Percentiles rank a stretch among this genome's conserved stretches.
These are phyloP conservation scores for Hymenotorrendiella dingleyae DNA, from an alignment of 2,329 filamentous ascomycete genomes.

Conservation along the genomic window DNA sequence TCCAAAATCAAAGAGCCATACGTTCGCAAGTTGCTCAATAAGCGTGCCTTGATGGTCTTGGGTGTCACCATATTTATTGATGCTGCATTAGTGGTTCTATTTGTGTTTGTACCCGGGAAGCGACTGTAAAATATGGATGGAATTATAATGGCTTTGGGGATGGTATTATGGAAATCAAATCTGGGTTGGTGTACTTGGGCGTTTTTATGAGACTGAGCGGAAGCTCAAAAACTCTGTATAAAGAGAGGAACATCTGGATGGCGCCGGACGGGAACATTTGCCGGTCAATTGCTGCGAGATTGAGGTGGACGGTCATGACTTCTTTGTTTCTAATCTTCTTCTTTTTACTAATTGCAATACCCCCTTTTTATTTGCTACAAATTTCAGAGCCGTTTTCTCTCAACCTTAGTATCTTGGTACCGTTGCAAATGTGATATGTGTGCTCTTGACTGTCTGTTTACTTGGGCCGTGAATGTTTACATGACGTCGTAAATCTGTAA, in stretches of 20 bases:
- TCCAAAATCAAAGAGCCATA: slow-evolving; percentile 84
- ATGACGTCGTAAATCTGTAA: no score
- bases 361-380: no score
- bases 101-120: slow-evolving; percentile 92
- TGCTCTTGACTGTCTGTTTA: no score
- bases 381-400: no score
- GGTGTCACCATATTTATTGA: slow-evolving; percentile 70
- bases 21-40: slow-evolving; percentile 76
- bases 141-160: no score
- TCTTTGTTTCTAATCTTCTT: background rate
- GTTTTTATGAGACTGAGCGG: no score
- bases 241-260: background rate
- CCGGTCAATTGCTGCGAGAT: background rate
- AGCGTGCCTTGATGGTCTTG: slow-evolving; percentile 77
- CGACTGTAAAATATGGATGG: slow-evolving; percentile 52
- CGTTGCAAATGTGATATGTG: no score
- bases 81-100: slow-evolving; percentile 77
- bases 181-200: no score
- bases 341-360: slow-evolving; percentile 3
- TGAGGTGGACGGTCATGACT: slow-evolving; percentile 1
- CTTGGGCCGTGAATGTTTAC: no score
- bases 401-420: no score
- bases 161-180: background rate
- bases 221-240: no score
- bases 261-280: background rate